These are phyloP conservation scores for Aureobasidium sp. DNA, from an alignment of 2,329 filamentous ascomycete genomes.

Conservation along the genomic window DNA sequence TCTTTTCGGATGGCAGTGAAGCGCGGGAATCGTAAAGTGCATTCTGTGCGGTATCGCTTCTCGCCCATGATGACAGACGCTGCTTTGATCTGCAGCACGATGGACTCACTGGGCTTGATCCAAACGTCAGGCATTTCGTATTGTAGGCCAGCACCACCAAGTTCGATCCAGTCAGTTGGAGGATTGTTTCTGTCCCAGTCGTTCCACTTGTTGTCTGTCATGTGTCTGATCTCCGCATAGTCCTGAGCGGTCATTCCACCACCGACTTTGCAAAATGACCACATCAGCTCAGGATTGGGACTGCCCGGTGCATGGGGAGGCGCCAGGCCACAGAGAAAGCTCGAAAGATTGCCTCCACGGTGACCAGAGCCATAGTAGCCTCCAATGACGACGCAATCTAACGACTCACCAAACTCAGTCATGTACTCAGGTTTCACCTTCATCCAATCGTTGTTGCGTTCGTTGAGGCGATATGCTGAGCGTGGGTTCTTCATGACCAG, in stretches of 20 bases:
- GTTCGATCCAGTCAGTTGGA: slow-evolving; percentile 68
- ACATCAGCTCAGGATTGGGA: slow-evolving; percentile 62
- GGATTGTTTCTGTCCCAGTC: slow-evolving; percentile 73
- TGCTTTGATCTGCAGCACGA: slow-evolving; percentile 85
- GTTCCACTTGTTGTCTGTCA: slow-evolving; percentile 85
- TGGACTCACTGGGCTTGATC: slow-evolving; percentile 81
- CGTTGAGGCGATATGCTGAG: slow-evolving; percentile 78
- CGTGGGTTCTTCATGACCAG: slow-evolving; percentile 89
- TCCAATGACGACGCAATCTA: slow-evolving; percentile 83
- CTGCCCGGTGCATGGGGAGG: slow-evolving; percentile 35
- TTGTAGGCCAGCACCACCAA: slow-evolving; percentile 56
- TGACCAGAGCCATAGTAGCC: slow-evolving; percentile 87
- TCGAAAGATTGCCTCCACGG: slow-evolving; percentile 73
- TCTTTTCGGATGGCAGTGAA: slow-evolving; percentile 78
- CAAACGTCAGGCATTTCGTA: slow-evolving; percentile 80
- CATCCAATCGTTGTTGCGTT: slow-evolving; percentile 91
- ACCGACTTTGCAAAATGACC: slow-evolving; percentile 98
- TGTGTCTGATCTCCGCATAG: slow-evolving; percentile 72
- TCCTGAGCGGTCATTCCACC: slow-evolving; percentile 81
- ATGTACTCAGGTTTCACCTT: slow-evolving; percentile 99
- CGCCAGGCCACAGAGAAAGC: slow-evolving; percentile 79
- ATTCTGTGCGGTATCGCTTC: slow-evolving; percentile 66
- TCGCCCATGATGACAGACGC: slow-evolving; percentile 61
- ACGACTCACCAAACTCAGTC: slow-evolving; percentile 86
- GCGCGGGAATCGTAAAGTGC: slow-evolving; percentile 83